A percentile compares a stretch with the other conserved stretches of the same genome.
Evolutionary conservation across 257 asterid genomes (phyloP).

Genomic region (Fraxinus americana): DNA sequence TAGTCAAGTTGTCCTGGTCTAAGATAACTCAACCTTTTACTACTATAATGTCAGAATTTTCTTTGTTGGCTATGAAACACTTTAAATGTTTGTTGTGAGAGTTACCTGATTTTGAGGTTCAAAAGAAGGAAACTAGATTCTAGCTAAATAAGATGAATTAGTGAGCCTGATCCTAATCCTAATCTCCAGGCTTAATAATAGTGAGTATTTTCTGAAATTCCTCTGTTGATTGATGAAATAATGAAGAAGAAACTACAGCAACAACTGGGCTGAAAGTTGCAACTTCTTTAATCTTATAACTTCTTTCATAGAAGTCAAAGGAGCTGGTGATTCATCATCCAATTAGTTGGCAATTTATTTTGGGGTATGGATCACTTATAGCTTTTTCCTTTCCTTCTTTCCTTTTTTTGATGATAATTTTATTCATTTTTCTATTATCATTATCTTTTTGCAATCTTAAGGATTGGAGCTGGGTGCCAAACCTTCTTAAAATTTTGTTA

Average conservation of each 20-base stretch:
- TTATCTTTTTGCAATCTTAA: neutral
- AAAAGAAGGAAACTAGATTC: neutral
- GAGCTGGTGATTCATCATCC: neutral
- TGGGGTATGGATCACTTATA: neutral
- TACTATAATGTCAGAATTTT: neutral
- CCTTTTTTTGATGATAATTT: neutral
- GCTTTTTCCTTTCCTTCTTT: neutral
- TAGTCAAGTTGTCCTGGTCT: neutral
- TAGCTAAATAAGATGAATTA: neutral
- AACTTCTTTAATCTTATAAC: neutral
- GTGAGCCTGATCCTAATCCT: neutral
- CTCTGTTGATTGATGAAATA: neutral
- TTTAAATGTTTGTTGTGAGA: neutral
- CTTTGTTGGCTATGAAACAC: neutral
- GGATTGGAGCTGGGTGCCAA: constrained; percentile 9
- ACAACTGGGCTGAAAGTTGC: constrained; percentile 1
- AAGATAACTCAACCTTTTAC: neutral
- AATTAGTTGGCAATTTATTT: neutral
- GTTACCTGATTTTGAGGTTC: neutral
- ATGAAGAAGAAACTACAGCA: constrained; percentile 11
- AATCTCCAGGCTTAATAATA: neutral
- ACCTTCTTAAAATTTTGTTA: neutral
- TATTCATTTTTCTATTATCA: neutral
- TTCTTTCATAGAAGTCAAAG: constrained; percentile 1
- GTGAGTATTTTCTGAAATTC: neutral